These are phyloP conservation scores for Eleusine indica DNA, from an alignment of 176 grass and related monocot genomes.

Conservation along the genomic window DNA sequence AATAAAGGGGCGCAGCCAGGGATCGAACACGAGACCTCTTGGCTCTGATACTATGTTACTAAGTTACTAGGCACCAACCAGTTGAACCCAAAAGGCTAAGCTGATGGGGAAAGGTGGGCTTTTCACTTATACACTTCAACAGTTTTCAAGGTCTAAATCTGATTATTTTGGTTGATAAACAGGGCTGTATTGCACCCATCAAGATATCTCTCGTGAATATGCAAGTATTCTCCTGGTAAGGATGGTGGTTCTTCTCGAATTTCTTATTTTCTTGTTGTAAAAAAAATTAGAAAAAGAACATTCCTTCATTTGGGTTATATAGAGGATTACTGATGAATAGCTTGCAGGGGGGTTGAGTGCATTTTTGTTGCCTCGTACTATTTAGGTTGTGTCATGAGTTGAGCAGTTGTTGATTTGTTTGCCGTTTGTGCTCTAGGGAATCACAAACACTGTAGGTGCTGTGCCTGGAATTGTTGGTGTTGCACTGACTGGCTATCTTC, in stretches of 20 bases:
- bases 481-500: constrained; percentile 81
- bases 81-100: too few species aligned
- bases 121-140: too few species aligned
- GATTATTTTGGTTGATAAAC: constrained; percentile 33
- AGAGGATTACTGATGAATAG: background rate
- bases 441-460: constrained; percentile 92
- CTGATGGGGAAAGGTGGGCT: too few species aligned
- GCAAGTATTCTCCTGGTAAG: constrained; percentile 98
- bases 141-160: constrained; percentile 27
- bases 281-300: background rate
- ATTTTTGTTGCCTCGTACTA: background rate
- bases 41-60: too few species aligned
- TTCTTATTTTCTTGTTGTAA: background rate
- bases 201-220: constrained; percentile 97
- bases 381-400: constrained; percentile 5
- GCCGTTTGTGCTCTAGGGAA: constrained; percentile 61
- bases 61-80: too few species aligned
- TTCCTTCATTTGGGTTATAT: constrained; percentile 11
- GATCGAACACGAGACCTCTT: too few species aligned
- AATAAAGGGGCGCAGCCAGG: too few species aligned
- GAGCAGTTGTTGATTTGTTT: background rate
- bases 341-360: background rate
- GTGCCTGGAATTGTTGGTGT: constrained; percentile 87
- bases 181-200: constrained; percentile 99
- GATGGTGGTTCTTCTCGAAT: constrained; percentile 9